A percentile compares a stretch with the other conserved stretches of the same genome.
Evolutionary conservation across 1,284 basidiomycete species (phyloP).

Genomic region (Taiwanofungus camphoratus): DNA sequence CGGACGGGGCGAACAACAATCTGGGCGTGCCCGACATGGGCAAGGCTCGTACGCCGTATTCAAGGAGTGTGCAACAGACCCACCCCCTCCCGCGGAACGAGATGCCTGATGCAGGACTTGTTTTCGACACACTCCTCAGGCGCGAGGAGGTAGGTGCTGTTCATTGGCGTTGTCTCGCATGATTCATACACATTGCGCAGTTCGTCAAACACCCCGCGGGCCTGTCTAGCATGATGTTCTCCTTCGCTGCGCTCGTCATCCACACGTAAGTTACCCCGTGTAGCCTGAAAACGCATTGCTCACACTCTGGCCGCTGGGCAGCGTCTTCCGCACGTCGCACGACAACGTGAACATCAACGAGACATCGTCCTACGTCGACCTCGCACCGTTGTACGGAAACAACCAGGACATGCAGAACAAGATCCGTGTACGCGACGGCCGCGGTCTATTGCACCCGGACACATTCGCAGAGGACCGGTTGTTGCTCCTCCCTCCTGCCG

Average conservation of each 20-base stretch:
- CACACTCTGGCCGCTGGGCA: constrained; percentile 25
- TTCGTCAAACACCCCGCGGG: constrained; percentile 75
- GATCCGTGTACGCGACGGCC: constrained; percentile 59
- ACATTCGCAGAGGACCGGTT: constrained; percentile 73
- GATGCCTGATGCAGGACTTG: constrained; percentile 70
- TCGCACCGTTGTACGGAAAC: constrained; percentile 75
- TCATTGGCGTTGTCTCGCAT: background rate
- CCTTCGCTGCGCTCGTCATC: constrained; percentile 78
- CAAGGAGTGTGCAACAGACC: constrained; percentile 71
- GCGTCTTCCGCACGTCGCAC: constrained; percentile 72
- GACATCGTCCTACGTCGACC: constrained; percentile 84
- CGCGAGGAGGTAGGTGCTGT: constrained; percentile 43
- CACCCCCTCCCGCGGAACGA: constrained; percentile 59
- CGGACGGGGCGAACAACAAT: constrained; percentile 75
- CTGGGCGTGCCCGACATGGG: constrained; percentile 64
- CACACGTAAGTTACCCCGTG: constrained; percentile 47
- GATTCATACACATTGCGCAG: constrained; percentile 30
- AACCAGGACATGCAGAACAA: constrained; percentile 55
- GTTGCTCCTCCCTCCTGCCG: constrained; percentile 75
- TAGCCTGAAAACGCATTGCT: background rate
- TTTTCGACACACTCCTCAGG: constrained; percentile 68
- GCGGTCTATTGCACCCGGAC: constrained; percentile 64
- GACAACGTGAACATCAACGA: constrained; percentile 67
- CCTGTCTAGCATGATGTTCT: constrained; percentile 73
- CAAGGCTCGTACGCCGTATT: constrained; percentile 68